Evolutionary conservation across 129 eudicot species (phyloP), one percentile per base, ranked within the genome.

Genomic region (Escallonia herrerae): DNA sequence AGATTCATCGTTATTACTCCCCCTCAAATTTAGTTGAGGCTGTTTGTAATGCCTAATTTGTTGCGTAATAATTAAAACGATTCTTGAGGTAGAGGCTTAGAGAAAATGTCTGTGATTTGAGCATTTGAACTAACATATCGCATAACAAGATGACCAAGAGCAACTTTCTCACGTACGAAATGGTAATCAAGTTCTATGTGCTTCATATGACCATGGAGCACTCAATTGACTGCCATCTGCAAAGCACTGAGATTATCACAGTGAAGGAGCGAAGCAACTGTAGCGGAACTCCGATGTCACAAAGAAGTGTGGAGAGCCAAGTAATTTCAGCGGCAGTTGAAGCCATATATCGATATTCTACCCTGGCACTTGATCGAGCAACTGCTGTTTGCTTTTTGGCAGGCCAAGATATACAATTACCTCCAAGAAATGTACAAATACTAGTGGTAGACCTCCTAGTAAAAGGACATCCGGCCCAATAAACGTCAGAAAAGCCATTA

Each of bases 121-220:
- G 49, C 49, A 45, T 4, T 4, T 4, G 49, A 4, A 8, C 5
- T 4, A 45, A 45, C 49, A 45, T 45, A 8, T 4, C 5, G 5
- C 4, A 8, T 45, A 45, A 45, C 49, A 8, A 45, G 49, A 8
- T 4, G 8, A 8, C 48, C 64, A 2, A 38, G 46, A 6, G 48
- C 48, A 38, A 60, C 50, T 22, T 60, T 60, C 47, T 60, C 64
- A 14, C 49, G 46, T 1, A 60, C 50, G 9, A 60, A 60, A n/a
- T 60, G 47, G 3, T 39, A 60, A 14, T 60, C 50, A 39, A 60
- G 40, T 39, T 6, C 47, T 13, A 60, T 40, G 4, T 41, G 64
- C 14, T 60, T 60, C 2, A 45, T 60, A 5, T 22, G 8, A 45
- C 8, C 49, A 45, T 45, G 49, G 49, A 45, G 8, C 49, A 45